phyloP scores from a whole-genome alignment of 164 flowering plant species.

The Magnolia sinica region DNA sequence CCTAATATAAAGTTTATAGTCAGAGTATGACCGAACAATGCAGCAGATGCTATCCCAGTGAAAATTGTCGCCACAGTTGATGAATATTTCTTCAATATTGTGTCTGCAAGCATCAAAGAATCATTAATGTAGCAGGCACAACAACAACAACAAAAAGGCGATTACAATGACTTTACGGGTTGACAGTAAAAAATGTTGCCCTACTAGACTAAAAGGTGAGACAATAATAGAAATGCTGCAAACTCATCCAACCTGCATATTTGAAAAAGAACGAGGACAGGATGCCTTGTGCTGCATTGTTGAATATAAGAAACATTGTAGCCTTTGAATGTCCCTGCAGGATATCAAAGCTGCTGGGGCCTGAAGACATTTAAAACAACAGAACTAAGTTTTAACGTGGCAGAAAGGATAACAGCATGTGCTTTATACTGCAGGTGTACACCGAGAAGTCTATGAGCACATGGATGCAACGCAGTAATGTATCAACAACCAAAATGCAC shows the following conservation, averaged over 20 bases:
- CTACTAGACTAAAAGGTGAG: neutral
- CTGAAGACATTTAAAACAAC: constrained; percentile 26
- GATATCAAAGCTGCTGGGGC: constrained; percentile 83
- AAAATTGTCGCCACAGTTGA: constrained; percentile 99
- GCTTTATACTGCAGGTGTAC: neutral
- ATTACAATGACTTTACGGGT: neutral
- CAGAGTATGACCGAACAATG: constrained; percentile 84
- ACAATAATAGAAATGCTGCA: neutral
- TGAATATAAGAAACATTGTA: constrained; percentile 78
- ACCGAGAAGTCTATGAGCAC: neutral
- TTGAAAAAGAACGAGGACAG: constrained; percentile 95
- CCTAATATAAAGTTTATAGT: constrained; percentile 90
- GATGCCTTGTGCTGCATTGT: constrained; percentile 98
- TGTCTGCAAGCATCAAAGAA: constrained; percentile 46
- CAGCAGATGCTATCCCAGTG: constrained; percentile 96
- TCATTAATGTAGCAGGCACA: neutral
- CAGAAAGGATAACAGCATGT: neutral
- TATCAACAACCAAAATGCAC: too few species aligned
- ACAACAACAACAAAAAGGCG: neutral
- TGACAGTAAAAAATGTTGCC: neutral
- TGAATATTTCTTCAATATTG: constrained; percentile 97
- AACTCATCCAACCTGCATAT: constrained; percentile 70
- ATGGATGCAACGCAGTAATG: neutral
- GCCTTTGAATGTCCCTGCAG: constrained; percentile 92
- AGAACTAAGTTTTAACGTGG: neutral